These are phyloP conservation scores for Saccharomycopsis oosterbeekiorum DNA, from an alignment of 805 yeast species.

Conservation along the genomic window DNA sequence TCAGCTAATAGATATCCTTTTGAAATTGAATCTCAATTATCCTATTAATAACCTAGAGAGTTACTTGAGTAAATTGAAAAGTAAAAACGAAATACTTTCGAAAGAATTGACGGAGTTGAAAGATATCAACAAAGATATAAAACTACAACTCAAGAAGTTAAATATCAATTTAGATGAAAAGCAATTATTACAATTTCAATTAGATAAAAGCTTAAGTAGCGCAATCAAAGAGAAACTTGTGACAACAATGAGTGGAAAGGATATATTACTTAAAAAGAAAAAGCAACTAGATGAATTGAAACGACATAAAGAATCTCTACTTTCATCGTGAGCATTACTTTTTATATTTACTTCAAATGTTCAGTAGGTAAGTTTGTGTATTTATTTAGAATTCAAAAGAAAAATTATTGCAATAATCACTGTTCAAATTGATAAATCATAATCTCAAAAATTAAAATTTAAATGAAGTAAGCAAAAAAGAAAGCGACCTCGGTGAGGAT, in stretches of 20 bases:
- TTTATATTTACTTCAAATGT: not conserved
- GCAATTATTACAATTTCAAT: constrained; percentile 8
- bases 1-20: constrained; percentile 3
- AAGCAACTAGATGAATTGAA: constrained; percentile 4
- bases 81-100: not conserved
- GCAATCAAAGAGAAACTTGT: not conserved
- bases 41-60: constrained; percentile 13
- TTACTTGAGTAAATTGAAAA: constrained; percentile 8
- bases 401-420: not conserved
- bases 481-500: constrained; percentile 47
- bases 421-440: not conserved
- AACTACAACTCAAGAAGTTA: constrained; percentile 10
- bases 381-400: too few relatives aligned
- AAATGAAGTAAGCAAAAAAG: too few relatives aligned
- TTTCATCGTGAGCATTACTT: not conserved
- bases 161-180: constrained; percentile 12
- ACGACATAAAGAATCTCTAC: not conserved
- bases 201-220: not conserved
- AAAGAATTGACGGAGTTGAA: constrained; percentile 8
- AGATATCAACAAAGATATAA: constrained; percentile 7
- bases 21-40: constrained; percentile 13
- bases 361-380: not conserved
- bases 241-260: not conserved
- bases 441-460: not conserved
- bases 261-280: not conserved